Percentiles rank a stretch among this genome's conserved stretches.
These are phyloP conservation scores for Penicillium verrucosum DNA, from an alignment of 2,329 filamentous ascomycete species.

Conservation along the genomic window DNA sequence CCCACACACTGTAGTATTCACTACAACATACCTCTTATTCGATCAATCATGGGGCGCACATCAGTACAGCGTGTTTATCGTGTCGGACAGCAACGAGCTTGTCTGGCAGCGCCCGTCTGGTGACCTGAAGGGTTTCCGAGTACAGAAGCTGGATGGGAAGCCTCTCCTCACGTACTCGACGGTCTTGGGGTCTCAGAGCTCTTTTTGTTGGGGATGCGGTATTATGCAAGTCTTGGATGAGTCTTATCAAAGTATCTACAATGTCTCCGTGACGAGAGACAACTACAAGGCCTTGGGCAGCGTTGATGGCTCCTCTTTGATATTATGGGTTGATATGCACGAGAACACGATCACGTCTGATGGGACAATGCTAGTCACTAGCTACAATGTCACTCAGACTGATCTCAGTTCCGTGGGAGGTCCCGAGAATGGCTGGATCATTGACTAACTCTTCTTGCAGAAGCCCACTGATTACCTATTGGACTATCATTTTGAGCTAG, in stretches of 20 bases:
- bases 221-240: slow-evolving; percentile 23
- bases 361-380: slow-evolving; percentile 29
- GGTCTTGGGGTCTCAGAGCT: slow-evolving; percentile 23
- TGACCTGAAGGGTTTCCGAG: slow-evolving; percentile 22
- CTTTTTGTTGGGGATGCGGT: slow-evolving; percentile 23
- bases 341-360: slow-evolving; percentile 25
- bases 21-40: slow-evolving; percentile 19
- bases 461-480: neutral
- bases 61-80: slow-evolving; percentile 20
- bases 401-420: slow-evolving; percentile 29
- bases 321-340: slow-evolving; percentile 29
- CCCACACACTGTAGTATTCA: no score
- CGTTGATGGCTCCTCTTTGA: slow-evolving; percentile 15
- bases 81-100: slow-evolving; percentile 23
- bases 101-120: slow-evolving; percentile 28
- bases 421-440: slow-evolving; percentile 27
- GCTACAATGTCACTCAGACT: slow-evolving; percentile 26
- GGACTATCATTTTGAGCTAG: neutral
- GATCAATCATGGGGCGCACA: slow-evolving; percentile 13
- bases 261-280: slow-evolving; percentile 20
- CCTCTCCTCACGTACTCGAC: slow-evolving; percentile 28
- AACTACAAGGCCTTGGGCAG: slow-evolving; percentile 16
- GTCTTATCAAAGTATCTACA: slow-evolving; percentile 27
- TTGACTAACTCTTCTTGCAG: slow-evolving; percentile 27
- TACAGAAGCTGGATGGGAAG: slow-evolving; percentile 24